phyloP scores from a whole-genome alignment of 1,284 basidiomycete species.

The Amylostereum areolatum region DNA sequence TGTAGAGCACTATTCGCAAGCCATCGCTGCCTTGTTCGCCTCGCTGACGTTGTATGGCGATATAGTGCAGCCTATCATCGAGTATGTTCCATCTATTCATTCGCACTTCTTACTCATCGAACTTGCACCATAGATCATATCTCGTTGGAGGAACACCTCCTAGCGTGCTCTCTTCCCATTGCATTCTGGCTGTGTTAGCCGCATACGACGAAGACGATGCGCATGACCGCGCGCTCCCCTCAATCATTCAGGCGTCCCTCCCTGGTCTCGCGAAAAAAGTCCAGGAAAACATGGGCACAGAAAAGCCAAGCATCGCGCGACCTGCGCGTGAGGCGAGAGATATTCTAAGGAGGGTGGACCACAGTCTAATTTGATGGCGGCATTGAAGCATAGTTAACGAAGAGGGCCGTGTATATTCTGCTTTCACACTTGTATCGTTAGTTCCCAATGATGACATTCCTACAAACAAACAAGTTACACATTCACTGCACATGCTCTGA shows the following conservation, averaged over 20 bases:
- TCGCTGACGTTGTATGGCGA: conserved; percentile 65
- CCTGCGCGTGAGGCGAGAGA: conserved; percentile 86
- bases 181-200: conserved; percentile 58
- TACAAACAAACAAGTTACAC: no score
- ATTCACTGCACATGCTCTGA: no score
- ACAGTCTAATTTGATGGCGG: conserved; percentile 13
- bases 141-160: conserved; percentile 59
- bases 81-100: conserved; percentile 38
- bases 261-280: conserved; percentile 71
- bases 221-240: conserved; percentile 28
- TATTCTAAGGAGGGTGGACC: conserved; percentile 45
- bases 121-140: conserved; percentile 36
- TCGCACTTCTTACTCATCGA: conserved; percentile 3
- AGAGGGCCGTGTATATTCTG: no score
- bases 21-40: conserved; percentile 63
- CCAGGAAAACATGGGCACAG: conserved; percentile 62
- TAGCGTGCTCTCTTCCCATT: conserved; percentile 57
- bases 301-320: conserved; percentile 71
- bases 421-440: no score
- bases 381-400: no score
- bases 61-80: conserved; percentile 62
- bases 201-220: conserved; percentile 30
- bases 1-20: conserved; percentile 67
- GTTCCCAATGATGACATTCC: no score
- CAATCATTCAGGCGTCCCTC: conserved; percentile 62